Percentiles rank a stretch among this genome's conserved stretches.
phyloP scores from a whole-genome alignment of 768 basidiomycete species.

The Sarcomyxa edulis region DNA sequence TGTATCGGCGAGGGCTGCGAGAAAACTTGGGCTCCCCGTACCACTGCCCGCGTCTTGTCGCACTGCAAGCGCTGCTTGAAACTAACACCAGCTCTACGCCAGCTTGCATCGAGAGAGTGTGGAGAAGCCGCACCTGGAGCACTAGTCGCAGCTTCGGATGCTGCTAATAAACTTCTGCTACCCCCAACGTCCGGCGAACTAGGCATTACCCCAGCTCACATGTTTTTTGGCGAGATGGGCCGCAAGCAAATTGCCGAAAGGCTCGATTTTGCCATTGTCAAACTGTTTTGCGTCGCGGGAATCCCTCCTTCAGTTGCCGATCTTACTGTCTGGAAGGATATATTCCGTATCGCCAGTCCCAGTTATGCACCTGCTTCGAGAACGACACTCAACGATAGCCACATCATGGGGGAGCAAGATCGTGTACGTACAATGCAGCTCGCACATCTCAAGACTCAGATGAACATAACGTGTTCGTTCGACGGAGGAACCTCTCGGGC shows the following conservation, averaged over 20 bases:
- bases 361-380: conserved; percentile 17
- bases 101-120: conserved; percentile 7
- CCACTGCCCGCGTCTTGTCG: too few relatives aligned
- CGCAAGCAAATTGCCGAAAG: too few relatives aligned
- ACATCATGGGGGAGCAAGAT: too few relatives aligned
- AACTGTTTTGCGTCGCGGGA: conserved; percentile 15
- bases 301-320: conserved; percentile 15
- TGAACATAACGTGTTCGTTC: too few relatives aligned
- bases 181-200: too few relatives aligned
- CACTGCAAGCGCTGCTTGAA: conserved; percentile 11
- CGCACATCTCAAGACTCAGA: too few relatives aligned
- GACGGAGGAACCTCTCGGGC: too few relatives aligned
- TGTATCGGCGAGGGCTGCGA: too few relatives aligned
- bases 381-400: too few relatives aligned
- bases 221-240: conserved; percentile 10
- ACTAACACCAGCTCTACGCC: conserved; percentile 5
- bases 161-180: neutral
- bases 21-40: too few relatives aligned
- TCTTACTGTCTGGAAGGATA: conserved; percentile 16
- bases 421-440: too few relatives aligned
- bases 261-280: conserved; percentile 19
- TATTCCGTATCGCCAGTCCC: conserved; percentile 10
- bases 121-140: conserved; percentile 10
- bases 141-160: conserved; percentile 4
- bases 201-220: too few relatives aligned